phyloP scores from a whole-genome alignment of 768 basidiomycete species.

The Crucibulum laeve region DNA sequence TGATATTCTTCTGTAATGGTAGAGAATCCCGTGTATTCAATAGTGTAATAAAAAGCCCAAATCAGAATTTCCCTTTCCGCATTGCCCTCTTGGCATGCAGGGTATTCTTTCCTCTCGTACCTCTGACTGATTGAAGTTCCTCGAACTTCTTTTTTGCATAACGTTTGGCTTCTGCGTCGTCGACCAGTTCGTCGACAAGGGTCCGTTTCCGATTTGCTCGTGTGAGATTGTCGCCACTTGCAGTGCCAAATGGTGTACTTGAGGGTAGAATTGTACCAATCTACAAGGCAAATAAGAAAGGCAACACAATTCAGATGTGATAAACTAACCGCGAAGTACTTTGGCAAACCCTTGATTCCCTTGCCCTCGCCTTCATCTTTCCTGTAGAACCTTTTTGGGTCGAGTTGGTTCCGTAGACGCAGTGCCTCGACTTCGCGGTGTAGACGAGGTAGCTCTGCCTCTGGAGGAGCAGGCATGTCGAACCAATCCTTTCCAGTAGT shows the following conservation, averaged over 20 bases:
- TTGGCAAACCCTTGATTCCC: conserved; percentile 80
- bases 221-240: conserved; percentile 67
- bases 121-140: conserved; percentile 65
- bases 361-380: conserved; percentile 85
- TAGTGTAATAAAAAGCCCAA: neutral
- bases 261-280: conserved; percentile 77
- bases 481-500: conserved; percentile 86
- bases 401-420: conserved; percentile 81
- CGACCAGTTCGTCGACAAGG: conserved; percentile 84
- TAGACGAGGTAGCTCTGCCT: conserved; percentile 73
- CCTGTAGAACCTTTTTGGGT: conserved; percentile 88
- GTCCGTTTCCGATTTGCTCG: conserved; percentile 72
- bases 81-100: conserved; percentile 59
- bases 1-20: neutral
- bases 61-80: conserved; percentile 44
- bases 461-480: conserved; percentile 78
- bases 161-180: conserved; percentile 79
- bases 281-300: conserved; percentile 29
- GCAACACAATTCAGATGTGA: conserved; percentile 4
- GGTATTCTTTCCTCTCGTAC: conserved; percentile 67
- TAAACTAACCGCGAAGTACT: conserved; percentile 81
- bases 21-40: neutral
- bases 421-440: conserved; percentile 86
- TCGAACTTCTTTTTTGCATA: conserved; percentile 93
- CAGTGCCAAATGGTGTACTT: conserved; percentile 65